Conservation (phyloP, 331 rosid genomes). For the Cydonia oblonga region DNA sequence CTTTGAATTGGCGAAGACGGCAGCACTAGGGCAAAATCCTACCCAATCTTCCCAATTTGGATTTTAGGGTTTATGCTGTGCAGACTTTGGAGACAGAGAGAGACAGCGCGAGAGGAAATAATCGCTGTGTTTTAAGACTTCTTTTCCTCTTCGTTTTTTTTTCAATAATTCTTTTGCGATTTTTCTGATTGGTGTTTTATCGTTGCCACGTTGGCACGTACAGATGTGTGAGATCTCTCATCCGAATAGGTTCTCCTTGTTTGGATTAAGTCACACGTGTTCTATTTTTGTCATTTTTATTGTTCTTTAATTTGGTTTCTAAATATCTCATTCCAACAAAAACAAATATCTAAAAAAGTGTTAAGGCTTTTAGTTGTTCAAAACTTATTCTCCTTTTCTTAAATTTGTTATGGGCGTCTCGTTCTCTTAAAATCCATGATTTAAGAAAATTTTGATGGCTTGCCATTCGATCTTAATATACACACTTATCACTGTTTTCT, state of each 20-base stretch:
- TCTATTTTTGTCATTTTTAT: not conserved
- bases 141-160: too few species aligned
- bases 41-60: conserved; percentile 4
- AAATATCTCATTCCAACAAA: too few species aligned
- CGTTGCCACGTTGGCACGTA: not conserved
- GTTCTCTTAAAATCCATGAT: too few species aligned
- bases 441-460: too few species aligned
- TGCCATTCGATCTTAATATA: too few species aligned
- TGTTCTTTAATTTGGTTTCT: not conserved
- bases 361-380: too few species aligned
- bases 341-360: not conserved
- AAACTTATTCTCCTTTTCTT: too few species aligned
- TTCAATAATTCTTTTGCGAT: not conserved
- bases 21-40: not conserved
- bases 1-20: not conserved
- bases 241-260: not conserved
- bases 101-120: too few species aligned
- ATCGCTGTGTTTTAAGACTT: too few species aligned
- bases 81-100: not conserved
- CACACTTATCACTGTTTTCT: too few species aligned
- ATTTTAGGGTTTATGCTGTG: conserved; percentile 11
- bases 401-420: too few species aligned
- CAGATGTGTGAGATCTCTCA: not conserved
- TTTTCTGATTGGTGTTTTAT: not conserved
- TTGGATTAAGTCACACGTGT: not conserved